Evolutionary conservation across 768 basidiomycete genomes (phyloP), one percentile per base, ranked within the genome.

Genomic region (Trametes maxima): DNA sequence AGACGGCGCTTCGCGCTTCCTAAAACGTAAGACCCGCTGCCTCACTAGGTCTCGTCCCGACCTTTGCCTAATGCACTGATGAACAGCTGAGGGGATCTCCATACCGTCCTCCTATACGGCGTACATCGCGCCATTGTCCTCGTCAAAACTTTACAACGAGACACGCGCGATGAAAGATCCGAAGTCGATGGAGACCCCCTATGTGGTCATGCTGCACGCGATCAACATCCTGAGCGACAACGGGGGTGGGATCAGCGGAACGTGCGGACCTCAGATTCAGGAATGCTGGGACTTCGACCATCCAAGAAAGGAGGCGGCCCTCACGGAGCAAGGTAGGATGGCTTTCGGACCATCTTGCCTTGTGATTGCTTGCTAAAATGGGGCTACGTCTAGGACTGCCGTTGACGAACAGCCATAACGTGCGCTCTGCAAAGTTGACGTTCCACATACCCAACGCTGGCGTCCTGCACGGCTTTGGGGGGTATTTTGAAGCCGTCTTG

Each of bases 261-360:
- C 84, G 47, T 94, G 92, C 76, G 94, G 95, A 14, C 80, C 87
- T 1, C 85, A 85, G 65, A 81, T 97, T 37, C 97, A 98, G 73
- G 91, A 94, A 68, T 98, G 96, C 67, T 99, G 97, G 97, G 89
- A 91, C 64, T 99, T 98, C 73, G 92, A 92, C 65, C 97, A 99
- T 77, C 96, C 97, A 1, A 78, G 93, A 60, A 81, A 83, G 55
- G 93, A 96, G 70, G 80, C 87, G 1, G 84, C 90, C 0, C 75
- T 94, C 6, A 87, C 96, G 71, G 74, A 79, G 19, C 79, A 79
- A 74, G 94, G 94, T 91, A 64, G 59, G 77, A 55, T 46, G 54
- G 21, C 45, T 8, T 48, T 35, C 47, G 52, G 52, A 45, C 39
- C 1, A 3, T n/a, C 33, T 14, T 53, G 8, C 11, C 45, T n/a